Evolutionary conservation across 257 asterid species (phyloP).

Genomic region (Pogostemon cablin): DNA sequence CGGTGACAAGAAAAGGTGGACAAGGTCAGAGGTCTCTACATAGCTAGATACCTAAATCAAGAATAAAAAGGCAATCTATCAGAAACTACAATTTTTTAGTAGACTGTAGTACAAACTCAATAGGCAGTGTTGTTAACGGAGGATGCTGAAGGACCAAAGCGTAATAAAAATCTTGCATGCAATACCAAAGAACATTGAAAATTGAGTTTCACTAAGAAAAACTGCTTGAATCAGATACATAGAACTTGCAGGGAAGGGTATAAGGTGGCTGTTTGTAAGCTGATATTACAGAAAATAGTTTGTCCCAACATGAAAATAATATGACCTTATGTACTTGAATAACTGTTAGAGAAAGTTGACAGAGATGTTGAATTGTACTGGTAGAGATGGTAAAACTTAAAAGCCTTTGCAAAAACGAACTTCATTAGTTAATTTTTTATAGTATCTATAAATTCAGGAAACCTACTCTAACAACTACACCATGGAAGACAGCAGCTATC

Average conservation of each 20-base stretch:
- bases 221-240: conserved; percentile 10
- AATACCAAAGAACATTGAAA: not conserved
- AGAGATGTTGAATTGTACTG: not conserved
- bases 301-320: not conserved
- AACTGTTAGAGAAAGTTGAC: conserved; percentile 13
- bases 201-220: not conserved
- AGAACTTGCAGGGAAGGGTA: not conserved
- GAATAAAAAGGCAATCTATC: conserved; percentile 51
- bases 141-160: conserved; percentile 26
- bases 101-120: conserved; percentile 21
- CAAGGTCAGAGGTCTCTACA: conserved; percentile 70
- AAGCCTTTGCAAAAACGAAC: too few relatives aligned
- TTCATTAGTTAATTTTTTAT: not conserved
- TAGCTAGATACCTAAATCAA: conserved; percentile 93
- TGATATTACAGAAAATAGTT: not conserved
- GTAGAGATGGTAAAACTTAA: not conserved
- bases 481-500: conserved; percentile 2
- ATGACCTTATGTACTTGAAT: conserved; percentile 15
- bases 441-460: conserved; percentile 11
- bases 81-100: conserved; percentile 29
- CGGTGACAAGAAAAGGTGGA: conserved; percentile 51
- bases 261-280: conserved; percentile 14
- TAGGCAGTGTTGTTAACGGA: conserved; percentile 18
- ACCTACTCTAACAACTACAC: conserved; percentile 20
- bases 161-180: conserved; percentile 8